These are phyloP conservation scores for Cyclostephanos tholiformis DNA, from an alignment of 108 stramenopile species.

Conservation along the genomic window DNA sequence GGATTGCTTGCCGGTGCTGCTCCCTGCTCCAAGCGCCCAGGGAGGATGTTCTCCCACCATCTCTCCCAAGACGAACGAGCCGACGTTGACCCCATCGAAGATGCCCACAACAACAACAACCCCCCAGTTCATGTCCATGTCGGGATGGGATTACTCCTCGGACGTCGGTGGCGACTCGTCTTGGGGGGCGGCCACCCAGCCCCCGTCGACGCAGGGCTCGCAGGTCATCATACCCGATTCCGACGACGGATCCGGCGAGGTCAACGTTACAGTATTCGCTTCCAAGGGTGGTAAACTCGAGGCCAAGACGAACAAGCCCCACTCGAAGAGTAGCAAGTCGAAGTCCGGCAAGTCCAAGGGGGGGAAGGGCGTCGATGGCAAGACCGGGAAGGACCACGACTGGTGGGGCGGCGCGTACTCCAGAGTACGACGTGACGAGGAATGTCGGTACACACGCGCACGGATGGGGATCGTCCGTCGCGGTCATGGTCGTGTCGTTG, in stretches of 20 bases:
- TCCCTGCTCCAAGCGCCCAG: too few species aligned
- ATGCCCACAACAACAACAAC: neutral
- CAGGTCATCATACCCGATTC: too few species aligned
- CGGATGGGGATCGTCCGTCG: neutral
- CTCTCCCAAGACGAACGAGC: slow-evolving; percentile 31
- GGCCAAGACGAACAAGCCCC: neutral
- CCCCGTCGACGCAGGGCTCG: too few species aligned
- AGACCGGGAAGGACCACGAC: neutral
- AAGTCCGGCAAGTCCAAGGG: slow-evolving; percentile 1
- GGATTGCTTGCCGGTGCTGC: too few species aligned
- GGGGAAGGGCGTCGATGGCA: neutral
- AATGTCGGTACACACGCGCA: neutral
- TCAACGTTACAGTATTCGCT: neutral
- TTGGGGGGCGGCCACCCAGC: too few species aligned
- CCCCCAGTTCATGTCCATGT: too few species aligned
- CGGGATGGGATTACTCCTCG: too few species aligned
- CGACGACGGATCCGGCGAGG: too few species aligned
- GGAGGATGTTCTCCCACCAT: slow-evolving; percentile 39
- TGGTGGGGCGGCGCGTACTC: too few species aligned
- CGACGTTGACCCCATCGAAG: slow-evolving; percentile 20
- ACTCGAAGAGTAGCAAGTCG: neutral
- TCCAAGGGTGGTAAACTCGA: neutral
- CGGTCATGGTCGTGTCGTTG: neutral
- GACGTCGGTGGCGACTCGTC: too few species aligned
- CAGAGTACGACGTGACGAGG: neutral